phyloP scores from a whole-genome alignment of 495 filamentous ascomycete genomes.

The Podospora anserina region DNA sequence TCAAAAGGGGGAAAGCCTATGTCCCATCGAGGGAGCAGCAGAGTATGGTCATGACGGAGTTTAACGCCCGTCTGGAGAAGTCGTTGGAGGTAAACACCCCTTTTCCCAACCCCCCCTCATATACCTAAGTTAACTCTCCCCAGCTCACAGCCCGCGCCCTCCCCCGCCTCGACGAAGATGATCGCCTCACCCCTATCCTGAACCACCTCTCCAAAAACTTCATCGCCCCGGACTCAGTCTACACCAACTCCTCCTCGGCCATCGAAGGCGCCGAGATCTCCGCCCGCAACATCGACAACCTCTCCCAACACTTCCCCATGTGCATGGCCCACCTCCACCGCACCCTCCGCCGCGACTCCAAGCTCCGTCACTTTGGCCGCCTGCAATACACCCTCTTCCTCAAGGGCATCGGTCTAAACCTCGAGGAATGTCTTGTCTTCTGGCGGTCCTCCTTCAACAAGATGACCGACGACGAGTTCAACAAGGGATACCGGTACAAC shows the following conservation, averaged over 20 bases:
- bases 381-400: slow-evolving; percentile 96
- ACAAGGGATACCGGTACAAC: slow-evolving; percentile 96
- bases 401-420: slow-evolving; percentile 88
- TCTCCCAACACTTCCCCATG: slow-evolving; percentile 83
- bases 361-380: slow-evolving; percentile 90
- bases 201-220: slow-evolving; percentile 91
- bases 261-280: slow-evolving; percentile 67
- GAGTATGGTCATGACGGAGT: slow-evolving; percentile 86
- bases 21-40: slow-evolving; percentile 83
- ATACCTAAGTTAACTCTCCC: slow-evolving; percentile 29
- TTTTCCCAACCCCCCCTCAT: neutral
- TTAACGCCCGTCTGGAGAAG: slow-evolving; percentile 69
- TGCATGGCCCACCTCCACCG: slow-evolving; percentile 92
- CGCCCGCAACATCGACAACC: slow-evolving; percentile 73
- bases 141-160: slow-evolving; percentile 79
- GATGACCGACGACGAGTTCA: slow-evolving; percentile 86
- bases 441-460: slow-evolving; percentile 84
- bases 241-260: slow-evolving; percentile 52
- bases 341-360: slow-evolving; percentile 74
- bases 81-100: slow-evolving; percentile 61
- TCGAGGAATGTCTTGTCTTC: slow-evolving; percentile 92
- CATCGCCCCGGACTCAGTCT: slow-evolving; percentile 79
- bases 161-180: slow-evolving; percentile 92
- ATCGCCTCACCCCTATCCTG: slow-evolving; percentile 89
- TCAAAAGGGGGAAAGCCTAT: slow-evolving; percentile 83